Percentiles rank a stretch among this genome's conserved stretches.
Conservation (phyloP, 2,329 filamentous ascomycete species). For the Fusarium veterinarium region DNA sequence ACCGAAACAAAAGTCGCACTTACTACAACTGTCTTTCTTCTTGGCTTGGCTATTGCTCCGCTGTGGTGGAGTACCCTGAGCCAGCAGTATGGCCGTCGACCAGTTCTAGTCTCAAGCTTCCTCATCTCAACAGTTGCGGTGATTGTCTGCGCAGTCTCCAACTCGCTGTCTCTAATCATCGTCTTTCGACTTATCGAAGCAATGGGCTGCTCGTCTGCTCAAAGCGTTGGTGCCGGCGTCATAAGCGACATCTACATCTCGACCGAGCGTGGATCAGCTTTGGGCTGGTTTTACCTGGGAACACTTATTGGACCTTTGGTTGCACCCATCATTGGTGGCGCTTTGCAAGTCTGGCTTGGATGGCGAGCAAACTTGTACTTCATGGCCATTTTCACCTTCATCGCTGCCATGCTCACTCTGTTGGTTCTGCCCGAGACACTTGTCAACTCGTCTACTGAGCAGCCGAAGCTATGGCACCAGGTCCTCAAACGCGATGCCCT, state of each 20-base stretch:
- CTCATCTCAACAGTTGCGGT: not conserved
- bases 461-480: not conserved
- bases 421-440: not conserved
- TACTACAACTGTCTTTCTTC: not conserved
- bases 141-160: not conserved
- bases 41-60: not conserved
- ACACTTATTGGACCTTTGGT: constrained; percentile 13
- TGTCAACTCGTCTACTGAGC: not conserved
- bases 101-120: not conserved
- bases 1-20: not conserved
- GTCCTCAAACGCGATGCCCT: not conserved
- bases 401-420: not conserved
- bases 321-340: not conserved
- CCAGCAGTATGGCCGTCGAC: not conserved
- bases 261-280: constrained; percentile 11
- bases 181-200: not conserved
- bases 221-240: not conserved
- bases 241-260: constrained; percentile 17
- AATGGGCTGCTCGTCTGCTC: not conserved
- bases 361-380: not conserved
- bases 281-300: constrained; percentile 20
- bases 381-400: not conserved
- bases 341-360: not conserved
- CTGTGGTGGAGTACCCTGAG: constrained; percentile 4
- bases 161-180: not conserved